phyloP scores from a whole-genome alignment of 306 rosid genomes.

The Dalbergia cultrata region DNA sequence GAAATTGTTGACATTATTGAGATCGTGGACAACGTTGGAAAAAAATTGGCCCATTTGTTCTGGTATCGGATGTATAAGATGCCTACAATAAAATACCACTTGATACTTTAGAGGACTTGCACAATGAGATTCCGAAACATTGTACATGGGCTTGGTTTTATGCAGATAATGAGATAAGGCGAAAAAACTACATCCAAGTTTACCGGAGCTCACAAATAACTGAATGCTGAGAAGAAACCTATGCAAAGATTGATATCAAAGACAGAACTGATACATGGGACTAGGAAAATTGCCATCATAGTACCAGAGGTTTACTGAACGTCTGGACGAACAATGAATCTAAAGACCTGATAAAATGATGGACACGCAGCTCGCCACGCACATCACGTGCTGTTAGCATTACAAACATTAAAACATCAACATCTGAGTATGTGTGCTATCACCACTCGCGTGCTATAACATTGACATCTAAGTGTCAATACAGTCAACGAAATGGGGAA shows the following conservation, averaged over 20 bases:
- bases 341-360: slow-evolving; percentile 13
- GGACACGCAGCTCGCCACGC: slow-evolving; percentile 16
- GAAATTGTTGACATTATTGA: no score
- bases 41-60: no score
- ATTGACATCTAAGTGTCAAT: neutral
- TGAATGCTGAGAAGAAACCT: neutral
- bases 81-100: no score
- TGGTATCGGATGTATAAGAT: no score
- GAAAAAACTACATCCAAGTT: no score
- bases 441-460: slow-evolving; percentile 31
- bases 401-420: slow-evolving; percentile 21
- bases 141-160: no score
- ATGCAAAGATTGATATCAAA: neutral
- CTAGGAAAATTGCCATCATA: slow-evolving; percentile 13
- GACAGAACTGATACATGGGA: neutral
- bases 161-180: no score
- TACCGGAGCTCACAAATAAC: no score
- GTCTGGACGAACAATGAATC: neutral
- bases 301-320: slow-evolving; percentile 3
- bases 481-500: slow-evolving; percentile 19
- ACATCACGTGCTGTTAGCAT: slow-evolving; percentile 25
- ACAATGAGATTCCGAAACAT: no score
- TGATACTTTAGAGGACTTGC: no score
- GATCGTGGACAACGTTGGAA: no score
- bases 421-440: slow-evolving; percentile 26